Evolutionary conservation across 2,329 filamentous ascomycete species (phyloP).

Genomic region (Apiospora kogelbergensis): DNA sequence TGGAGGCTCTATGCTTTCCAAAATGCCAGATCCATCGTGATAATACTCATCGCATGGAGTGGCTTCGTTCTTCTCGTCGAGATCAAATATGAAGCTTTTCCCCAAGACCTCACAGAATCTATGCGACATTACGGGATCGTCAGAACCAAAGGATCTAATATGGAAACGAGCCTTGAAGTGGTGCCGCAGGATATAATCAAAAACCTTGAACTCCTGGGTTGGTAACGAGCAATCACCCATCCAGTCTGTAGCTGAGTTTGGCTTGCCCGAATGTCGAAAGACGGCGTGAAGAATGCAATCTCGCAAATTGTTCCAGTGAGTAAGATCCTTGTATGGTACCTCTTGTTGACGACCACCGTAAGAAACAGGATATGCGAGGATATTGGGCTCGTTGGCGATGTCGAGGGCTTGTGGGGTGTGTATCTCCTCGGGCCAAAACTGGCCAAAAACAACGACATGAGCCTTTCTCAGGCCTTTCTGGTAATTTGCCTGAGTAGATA

Average conservation of each 20-base stretch:
- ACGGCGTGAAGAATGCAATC: not conserved
- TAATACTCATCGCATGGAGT: too few relatives aligned
- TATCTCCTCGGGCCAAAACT: not conserved
- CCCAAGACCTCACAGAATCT: too few relatives aligned
- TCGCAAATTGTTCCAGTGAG: not conserved
- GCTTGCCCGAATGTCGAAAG: not conserved
- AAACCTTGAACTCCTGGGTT: not conserved
- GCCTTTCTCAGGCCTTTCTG: not conserved
- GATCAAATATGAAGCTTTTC: too few relatives aligned
- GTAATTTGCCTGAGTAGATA: too few relatives aligned
- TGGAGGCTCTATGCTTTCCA: too few relatives aligned
- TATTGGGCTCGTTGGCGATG: not conserved
- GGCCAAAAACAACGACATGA: not conserved
- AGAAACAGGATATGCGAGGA: not conserved
- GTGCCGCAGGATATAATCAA: not conserved
- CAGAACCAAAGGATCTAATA: too few relatives aligned
- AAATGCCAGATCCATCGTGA: too few relatives aligned
- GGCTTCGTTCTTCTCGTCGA: too few relatives aligned
- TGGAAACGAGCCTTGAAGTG: not conserved
- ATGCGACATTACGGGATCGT: too few relatives aligned
- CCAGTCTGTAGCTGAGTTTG: not conserved
- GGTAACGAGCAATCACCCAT: not conserved
- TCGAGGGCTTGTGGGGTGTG: not conserved
- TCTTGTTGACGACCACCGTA: not conserved
- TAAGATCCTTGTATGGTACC: not conserved